Conservation (phyloP, 768 basidiomycete genomes). For the Leccinum fibrillosum region DNA sequence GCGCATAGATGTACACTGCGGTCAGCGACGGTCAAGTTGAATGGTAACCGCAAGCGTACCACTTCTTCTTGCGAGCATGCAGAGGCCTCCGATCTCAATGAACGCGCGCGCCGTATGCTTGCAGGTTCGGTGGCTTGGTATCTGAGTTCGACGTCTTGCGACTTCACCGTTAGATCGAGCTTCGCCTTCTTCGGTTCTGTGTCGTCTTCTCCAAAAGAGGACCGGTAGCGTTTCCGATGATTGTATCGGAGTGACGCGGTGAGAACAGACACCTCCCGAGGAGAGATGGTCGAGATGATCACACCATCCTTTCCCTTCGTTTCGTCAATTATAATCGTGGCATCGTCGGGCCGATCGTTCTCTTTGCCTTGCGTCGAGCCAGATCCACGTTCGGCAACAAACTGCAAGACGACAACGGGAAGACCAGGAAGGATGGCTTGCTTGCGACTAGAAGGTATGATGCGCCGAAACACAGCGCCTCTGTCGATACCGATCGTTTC, state of each 20-base stretch:
- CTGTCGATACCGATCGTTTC: neutral
- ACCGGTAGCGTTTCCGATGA: conserved; percentile 15
- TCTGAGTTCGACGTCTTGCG: neutral
- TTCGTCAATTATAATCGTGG: neutral
- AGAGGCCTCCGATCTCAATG: conserved; percentile 33
- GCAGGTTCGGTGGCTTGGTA: conserved; percentile 34
- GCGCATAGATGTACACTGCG: conserved; percentile 8
- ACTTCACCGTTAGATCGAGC: conserved; percentile 1
- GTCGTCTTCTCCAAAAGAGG: neutral
- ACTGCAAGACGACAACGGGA: neutral
- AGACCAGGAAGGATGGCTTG: neutral
- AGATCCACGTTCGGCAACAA: neutral
- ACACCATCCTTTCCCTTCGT: neutral
- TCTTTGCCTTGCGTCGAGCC: neutral
- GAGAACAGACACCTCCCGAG: neutral
- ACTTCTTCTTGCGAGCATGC: conserved; percentile 1
- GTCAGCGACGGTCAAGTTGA: neutral
- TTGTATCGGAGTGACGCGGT: neutral
- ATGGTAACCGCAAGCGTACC: conserved; percentile 1
- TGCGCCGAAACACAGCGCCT: neutral
- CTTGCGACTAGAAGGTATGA: neutral
- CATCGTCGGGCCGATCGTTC: neutral
- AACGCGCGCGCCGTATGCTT: conserved; percentile 40
- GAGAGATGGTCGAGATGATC: neutral
- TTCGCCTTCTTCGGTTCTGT: conserved; percentile 19